A percentile compares a stretch with the other conserved stretches of the same genome.
Evolutionary conservation across 2,329 filamentous ascomycete species (phyloP).

Genomic region (Ceratocystis lukuohia): DNA sequence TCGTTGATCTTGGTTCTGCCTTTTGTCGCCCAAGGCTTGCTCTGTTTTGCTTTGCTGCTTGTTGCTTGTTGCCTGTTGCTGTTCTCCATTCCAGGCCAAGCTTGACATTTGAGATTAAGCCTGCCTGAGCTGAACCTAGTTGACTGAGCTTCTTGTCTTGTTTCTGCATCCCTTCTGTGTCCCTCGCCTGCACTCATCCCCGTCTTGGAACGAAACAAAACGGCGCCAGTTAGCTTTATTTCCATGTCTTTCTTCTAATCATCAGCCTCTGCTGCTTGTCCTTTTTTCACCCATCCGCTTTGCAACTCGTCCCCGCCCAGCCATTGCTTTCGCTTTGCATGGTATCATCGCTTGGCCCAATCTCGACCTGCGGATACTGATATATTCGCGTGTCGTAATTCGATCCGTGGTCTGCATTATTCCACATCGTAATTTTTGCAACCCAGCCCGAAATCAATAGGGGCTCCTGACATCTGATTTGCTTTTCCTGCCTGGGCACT

Average conservation of each 20-base stretch:
- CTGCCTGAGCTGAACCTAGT: neutral
- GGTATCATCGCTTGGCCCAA: neutral
- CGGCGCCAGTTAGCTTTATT: conserved; percentile 18
- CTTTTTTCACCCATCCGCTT: conserved; percentile 13
- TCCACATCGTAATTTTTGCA: neutral
- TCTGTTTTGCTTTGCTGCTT: neutral
- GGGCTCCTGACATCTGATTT: neutral
- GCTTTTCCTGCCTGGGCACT: neutral
- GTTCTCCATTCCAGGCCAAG: neutral
- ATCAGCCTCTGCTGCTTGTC: conserved; percentile 14
- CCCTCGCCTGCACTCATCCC: conserved; percentile 1
- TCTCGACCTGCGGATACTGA: neutral
- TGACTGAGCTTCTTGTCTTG: conserved; percentile 8
- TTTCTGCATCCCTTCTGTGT: conserved; percentile 4
- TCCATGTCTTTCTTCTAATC: conserved; percentile 21
- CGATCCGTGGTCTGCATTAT: neutral
- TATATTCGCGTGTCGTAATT: neutral
- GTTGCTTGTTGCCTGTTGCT: neutral
- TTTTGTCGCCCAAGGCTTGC: neutral
- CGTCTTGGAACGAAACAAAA: conserved; percentile 1
- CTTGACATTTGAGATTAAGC: neutral
- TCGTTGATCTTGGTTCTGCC: neutral
- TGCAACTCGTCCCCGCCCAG: neutral
- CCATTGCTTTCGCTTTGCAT: neutral
- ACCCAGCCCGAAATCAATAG: neutral